A percentile compares a stretch with the other conserved stretches of the same genome.
Evolutionary conservation across 179 eudicot genomes (phyloP).

Genomic region (Nepenthes alata): DNA sequence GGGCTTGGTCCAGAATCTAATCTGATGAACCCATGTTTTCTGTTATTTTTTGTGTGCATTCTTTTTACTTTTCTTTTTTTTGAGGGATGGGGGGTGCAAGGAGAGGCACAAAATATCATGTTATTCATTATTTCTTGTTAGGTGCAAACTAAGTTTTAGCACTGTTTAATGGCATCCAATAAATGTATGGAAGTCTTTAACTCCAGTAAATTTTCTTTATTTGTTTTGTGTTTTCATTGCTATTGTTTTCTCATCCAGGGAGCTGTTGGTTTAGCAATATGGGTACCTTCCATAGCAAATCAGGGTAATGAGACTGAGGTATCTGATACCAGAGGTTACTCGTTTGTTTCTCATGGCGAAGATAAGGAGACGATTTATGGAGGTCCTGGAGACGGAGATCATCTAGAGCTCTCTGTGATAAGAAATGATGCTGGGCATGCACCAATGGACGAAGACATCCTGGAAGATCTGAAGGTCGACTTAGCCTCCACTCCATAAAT

Average conservation of each 20-base stretch:
- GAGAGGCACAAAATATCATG: no score
- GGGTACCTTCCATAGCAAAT: conserved; percentile 91
- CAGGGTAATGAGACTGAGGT: conserved; percentile 46
- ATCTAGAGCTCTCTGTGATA: conserved; percentile 63
- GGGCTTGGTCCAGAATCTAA: no score
- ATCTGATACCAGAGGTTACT: conserved; percentile 57
- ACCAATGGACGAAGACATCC: conserved; percentile 39
- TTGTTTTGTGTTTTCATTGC: conserved; percentile 6
- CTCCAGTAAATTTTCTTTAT: conserved; percentile 2
- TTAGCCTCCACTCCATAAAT: neutral
- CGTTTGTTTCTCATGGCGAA: conserved; percentile 41
- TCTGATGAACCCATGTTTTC: no score
- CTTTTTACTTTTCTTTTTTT: no score
- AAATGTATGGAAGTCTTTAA: neutral
- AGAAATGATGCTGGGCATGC: conserved; percentile 30
- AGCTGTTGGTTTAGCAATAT: conserved; percentile 97
- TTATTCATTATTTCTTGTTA: no score
- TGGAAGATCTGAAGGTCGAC: conserved; percentile 72
- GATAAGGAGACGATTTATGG: conserved; percentile 28
- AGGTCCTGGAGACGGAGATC: conserved; percentile 27
- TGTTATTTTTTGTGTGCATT: no score
- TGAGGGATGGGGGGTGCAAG: no score
- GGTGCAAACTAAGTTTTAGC: no score
- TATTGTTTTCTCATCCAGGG: conserved; percentile 38
- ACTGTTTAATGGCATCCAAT: neutral